Base-by-base conservation (phyloP, 139 green algal species). In the Mychonastes homosphaera region DNA sequence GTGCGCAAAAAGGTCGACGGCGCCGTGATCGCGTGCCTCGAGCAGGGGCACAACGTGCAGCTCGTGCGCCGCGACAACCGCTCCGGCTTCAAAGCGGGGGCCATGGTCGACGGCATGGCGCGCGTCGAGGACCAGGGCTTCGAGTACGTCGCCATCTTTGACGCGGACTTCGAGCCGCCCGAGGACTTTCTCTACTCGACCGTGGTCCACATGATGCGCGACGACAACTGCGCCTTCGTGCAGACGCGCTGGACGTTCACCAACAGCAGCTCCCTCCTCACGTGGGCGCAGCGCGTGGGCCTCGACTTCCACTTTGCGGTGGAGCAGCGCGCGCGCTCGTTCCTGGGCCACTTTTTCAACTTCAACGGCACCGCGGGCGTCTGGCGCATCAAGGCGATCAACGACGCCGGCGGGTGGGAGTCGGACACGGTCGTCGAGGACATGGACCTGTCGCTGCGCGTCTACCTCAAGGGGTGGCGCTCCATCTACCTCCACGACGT, bases 341-440 rank as follows among this genome's bases (percentile, higher is more conserved):
- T 70, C 66, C 58, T 81, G 48, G 67, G 77, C 32, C 77, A 73
- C 41, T 84, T 84, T 62, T 78, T 84, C 69, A 81, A 84, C 67
- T 84, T 84, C 70, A 84, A 84, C 51, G 76, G 76, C 49, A 84
- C 76, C 15, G 76, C 76, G 28, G 76, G 76, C 56, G 67, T 70
- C 30, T 78, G 64, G 65, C 45, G 32, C 21, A 56, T 51, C 21
- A 51, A 79, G 69, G 69, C 84, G 49, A 93, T 98, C 62, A 58
- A 92, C 43, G 79, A 86, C 43, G 81, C 84, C 7, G 91, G 91
- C 38, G 89, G 90, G 33, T 98, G 91, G 91, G 77, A 94, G 53
- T 73, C 61, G 23, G 80, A 91, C 66, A 98, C 91, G 3, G 62
- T 62, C 8, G 62, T 69, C 41, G 57, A 67, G 57, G 57, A 77